phyloP scores from a whole-genome alignment of 2,329 filamentous ascomycete species.

The Periconia macrospinosa region DNA sequence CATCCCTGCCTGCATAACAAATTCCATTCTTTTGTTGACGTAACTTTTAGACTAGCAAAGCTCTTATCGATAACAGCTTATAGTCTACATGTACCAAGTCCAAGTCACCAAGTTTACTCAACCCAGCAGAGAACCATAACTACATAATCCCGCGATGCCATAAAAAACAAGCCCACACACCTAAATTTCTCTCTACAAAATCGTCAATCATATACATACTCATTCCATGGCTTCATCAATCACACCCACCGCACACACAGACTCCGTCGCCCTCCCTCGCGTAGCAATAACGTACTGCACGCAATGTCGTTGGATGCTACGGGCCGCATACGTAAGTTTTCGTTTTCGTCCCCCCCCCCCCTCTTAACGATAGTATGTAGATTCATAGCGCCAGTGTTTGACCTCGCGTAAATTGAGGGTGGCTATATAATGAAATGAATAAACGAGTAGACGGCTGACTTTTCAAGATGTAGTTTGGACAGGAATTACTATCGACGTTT shows the following conservation, averaged over 20 bases:
- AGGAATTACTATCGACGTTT: slow-evolving; percentile 95
- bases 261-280: slow-evolving; percentile 60
- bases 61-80: not conserved
- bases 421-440: no score
- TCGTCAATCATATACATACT: no score
- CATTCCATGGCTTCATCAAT: not conserved
- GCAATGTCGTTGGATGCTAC: slow-evolving; percentile 89
- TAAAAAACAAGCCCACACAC: no score
- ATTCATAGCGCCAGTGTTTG: no score
- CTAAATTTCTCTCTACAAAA: no score
- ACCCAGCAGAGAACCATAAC: no score
- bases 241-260: slow-evolving; percentile 20
- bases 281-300: slow-evolving; percentile 92
- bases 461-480: slow-evolving; percentile 73
- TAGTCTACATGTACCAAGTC: not conserved
- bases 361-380: no score
- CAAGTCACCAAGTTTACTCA: no score
- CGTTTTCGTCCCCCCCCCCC: not conserved
- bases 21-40: not conserved
- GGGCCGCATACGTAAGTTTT: slow-evolving; percentile 75
- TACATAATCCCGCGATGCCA: no score
- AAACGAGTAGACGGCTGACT: not conserved
- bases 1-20: not conserved
- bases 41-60: not conserved
- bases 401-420: no score